Base-by-base conservation (phyloP, 306 rosid species). In the Fragaria vesca region DNA sequence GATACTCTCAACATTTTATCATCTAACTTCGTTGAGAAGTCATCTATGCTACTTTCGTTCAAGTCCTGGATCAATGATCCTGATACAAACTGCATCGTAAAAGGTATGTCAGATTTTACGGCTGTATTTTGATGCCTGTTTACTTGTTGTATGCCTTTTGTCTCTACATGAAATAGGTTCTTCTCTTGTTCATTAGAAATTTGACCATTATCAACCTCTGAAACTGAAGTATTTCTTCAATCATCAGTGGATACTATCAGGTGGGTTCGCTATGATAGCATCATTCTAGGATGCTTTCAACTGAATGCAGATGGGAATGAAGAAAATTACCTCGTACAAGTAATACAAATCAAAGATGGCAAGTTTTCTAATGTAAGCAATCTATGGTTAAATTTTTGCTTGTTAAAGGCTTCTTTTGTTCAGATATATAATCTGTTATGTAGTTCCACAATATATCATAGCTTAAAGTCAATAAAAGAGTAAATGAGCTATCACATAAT, bases 201-300 rank as follows among this genome's bases (percentile, higher is more conserved):
- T 66, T 46, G 28, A 76, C 77, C 76, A 58, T 13, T 55, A 40
- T 67, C 32, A 58, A 45, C 28, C 66, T 82, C 79, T 84, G 76
- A 72, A 76, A 73, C 78, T 84, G 48, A 80, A 74, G 79, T 83
- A 43, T 82, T 83, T 78, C 61, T 74, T 70, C 51, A 73, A 81
- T 76, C 63, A 77, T 85, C 93, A 92, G 98, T 95, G 85, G 98
- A 95, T 89, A 88, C 90, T 73, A 85, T 95, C 81, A 89, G 85
- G 90, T 95, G 98, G 83, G 82, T 95, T 79, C 97, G 96, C 69
- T 78, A 88, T 57, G 92, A 95, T 86, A 88, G 92, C 83, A 92
- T 95, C 84, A 68, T 92, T 71, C 65, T 95, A 58, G 98, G 98
- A 88, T 90, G 96, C 84, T 84, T 95, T 84, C 91, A 90, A 89